phyloP scores from a whole-genome alignment of 345 rosid genomes.

The Theobroma cacao region DNA sequence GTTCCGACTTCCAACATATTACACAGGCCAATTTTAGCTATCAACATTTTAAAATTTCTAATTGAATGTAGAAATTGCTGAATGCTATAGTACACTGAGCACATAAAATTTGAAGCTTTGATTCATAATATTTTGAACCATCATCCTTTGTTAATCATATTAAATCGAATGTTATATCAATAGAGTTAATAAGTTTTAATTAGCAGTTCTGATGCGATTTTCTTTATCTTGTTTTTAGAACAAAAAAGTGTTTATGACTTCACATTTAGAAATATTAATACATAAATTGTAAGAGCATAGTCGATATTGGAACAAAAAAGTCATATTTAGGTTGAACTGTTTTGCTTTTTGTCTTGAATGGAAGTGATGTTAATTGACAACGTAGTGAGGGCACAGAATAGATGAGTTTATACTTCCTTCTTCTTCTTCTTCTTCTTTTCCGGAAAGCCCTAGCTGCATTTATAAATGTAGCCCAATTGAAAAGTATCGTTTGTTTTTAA shows the following conservation, averaged over 20 bases:
- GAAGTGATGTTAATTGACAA: neutral
- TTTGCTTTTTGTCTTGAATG: neutral
- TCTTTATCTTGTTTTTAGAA: slow-evolving; percentile 2
- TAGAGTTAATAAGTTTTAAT: neutral
- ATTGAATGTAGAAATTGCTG: neutral
- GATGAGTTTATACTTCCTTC: neutral
- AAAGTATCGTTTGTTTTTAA: too few species aligned
- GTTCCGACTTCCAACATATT: too few species aligned
- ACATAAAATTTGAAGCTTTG: neutral
- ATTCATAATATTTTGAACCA: neutral
- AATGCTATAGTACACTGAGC: neutral
- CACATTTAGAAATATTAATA: neutral
- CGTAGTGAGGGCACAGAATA: neutral
- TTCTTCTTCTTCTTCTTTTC: too few species aligned
- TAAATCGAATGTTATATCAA: neutral
- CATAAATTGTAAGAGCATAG: neutral
- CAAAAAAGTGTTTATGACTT: neutral
- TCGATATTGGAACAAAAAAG: neutral
- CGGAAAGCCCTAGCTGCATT: too few species aligned
- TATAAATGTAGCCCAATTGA: too few species aligned
- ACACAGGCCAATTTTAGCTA: too few species aligned
- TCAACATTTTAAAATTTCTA: too few species aligned
- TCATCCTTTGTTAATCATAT: neutral
- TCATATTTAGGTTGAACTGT: neutral
- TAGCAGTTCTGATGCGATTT: neutral